Base-by-base conservation (phyloP, 2,329 filamentous ascomycete genomes). In the Lasiodiplodia citricola region DNA sequence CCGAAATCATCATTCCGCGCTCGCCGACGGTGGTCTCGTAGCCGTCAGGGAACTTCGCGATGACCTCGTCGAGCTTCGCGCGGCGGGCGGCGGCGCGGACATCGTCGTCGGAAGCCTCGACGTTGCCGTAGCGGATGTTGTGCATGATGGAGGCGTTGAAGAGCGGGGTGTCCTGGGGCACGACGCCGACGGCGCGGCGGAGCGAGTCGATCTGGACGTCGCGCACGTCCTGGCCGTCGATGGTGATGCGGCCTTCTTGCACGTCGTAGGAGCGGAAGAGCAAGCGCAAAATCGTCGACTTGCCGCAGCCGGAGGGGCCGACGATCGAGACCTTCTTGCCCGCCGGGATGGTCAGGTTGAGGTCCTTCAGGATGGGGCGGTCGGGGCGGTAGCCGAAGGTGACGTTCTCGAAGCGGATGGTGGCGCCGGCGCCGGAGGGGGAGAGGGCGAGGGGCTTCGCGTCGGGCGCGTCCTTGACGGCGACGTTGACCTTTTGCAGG, bases 101-200 rank as follows among this genome's bases (percentile, higher is more conserved):
- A 68, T 90, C 85, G 38, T 93, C 92, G 11, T 87, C 84, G 0
- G 90, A 86, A 0, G 95, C 94, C 57, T 89, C 88, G 71, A 98
- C 87, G 72, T 92, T 88, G 63, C 96, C 96, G 78, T 99, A 99
- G 71, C 90, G 91, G 75, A 99, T 97, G 78, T 99, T 99, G 79
- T 97, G 93, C 77, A 92, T 91, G 69, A 99, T 95, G 0, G 94
- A 96, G 76, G 97, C 94, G 79, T 99, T 99, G 85, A 99, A 99
- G 1, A 99, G 85, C 0, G 96, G 94, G 0, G 96, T 98, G 74
- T 99, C 96, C 78, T 99, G 96, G 0, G 96, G 96, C 0, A 99
- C 96, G 18, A 99, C 95, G 25, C 96, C 96, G 71, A 99, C 98
- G 2, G 92, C 87, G 72, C 88, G 88, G 7, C 96, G 90, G 35